These are phyloP conservation scores for Pseudognaphalium luteoalbum DNA, from an alignment of 129 eudicot genomes.

Conservation along the genomic window DNA sequence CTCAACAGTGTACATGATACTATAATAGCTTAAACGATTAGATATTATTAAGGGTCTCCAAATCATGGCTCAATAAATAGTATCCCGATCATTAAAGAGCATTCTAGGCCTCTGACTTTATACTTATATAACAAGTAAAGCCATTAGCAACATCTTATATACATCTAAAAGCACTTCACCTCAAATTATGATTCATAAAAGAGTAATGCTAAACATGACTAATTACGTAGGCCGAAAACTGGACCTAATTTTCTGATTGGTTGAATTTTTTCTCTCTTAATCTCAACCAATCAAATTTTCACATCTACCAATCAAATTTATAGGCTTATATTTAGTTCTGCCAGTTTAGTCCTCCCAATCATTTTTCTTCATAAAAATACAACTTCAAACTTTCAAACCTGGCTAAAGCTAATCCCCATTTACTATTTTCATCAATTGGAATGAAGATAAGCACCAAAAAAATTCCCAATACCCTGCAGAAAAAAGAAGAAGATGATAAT, in stretches of 20 bases:
- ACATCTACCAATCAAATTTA: too few relatives aligned
- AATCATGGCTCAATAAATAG: neutral
- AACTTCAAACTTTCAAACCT: conserved; percentile 41
- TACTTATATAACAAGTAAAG: neutral
- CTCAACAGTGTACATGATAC: too few relatives aligned
- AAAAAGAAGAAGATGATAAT: neutral
- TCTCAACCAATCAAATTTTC: too few relatives aligned
- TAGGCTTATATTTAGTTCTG: too few relatives aligned
- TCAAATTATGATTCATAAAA: neutral
- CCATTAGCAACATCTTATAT: conserved; percentile 13
- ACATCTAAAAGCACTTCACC: neutral
- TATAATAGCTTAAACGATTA: neutral
- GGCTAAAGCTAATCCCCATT: conserved; percentile 66
- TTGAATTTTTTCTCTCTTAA: too few relatives aligned
- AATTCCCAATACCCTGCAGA: conserved; percentile 66
- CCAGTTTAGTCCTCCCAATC: too few relatives aligned
- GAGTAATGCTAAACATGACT: too few relatives aligned
- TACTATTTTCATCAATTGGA: conserved; percentile 73
- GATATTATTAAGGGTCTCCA: neutral
- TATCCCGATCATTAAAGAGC: neutral
- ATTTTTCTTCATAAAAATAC: neutral
- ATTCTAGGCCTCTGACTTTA: neutral
- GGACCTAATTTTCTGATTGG: too few relatives aligned
- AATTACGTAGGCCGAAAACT: too few relatives aligned
- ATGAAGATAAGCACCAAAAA: conserved; percentile 58